phyloP scores from a whole-genome alignment of 805 yeast species.

The Myxozyma neglecta region DNA sequence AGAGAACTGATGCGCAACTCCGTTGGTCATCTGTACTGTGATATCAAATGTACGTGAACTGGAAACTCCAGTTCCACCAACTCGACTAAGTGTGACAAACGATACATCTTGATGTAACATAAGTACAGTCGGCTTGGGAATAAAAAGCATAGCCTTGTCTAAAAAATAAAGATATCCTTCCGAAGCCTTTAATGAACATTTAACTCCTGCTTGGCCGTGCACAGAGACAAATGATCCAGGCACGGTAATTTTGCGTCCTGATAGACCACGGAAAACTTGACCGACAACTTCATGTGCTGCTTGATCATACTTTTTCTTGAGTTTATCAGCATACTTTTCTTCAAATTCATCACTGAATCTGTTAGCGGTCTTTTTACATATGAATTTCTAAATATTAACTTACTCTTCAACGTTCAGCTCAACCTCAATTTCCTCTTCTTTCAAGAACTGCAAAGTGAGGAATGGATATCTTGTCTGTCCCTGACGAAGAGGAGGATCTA shows the following conservation, averaged over 20 bases:
- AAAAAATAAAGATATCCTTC: slow-evolving; percentile 94
- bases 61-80: slow-evolving; percentile 70
- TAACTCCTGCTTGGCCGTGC: slow-evolving; percentile 78
- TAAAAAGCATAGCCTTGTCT: slow-evolving; percentile 85
- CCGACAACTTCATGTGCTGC: slow-evolving; percentile 83
- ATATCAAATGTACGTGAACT: slow-evolving; percentile 90
- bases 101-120: slow-evolving; percentile 83
- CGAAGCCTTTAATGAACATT: slow-evolving; percentile 90
- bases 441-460: slow-evolving; percentile 81
- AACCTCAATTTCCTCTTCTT: slow-evolving; percentile 88
- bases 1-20: slow-evolving; percentile 76
- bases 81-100: slow-evolving; percentile 79
- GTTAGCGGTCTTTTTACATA: not conserved
- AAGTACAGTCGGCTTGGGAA: slow-evolving; percentile 90
- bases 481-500: slow-evolving; percentile 96
- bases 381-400: not conserved
- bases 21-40: slow-evolving; percentile 68
- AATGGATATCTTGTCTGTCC: slow-evolving; percentile 97
- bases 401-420: slow-evolving; percentile 77
- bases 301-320: slow-evolving; percentile 73
- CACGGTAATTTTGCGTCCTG: slow-evolving; percentile 78
- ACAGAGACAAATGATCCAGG: slow-evolving; percentile 78
- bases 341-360: slow-evolving; percentile 60
- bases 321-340: slow-evolving; percentile 68
- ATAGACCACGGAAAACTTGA: slow-evolving; percentile 84